phyloP scores from a whole-genome alignment of 306 rosid species.

The cucumber (Cucumis sativus) region Cucumber_9930_V3 NC_026657.2:24981501-24982000 shows the following conservation, averaged over 20 bases:
- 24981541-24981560: slow-evolving; percentile 70
- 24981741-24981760: not conserved
- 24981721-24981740: not conserved
- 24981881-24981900: not conserved
- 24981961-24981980: not conserved
- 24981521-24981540: slow-evolving; percentile 48
- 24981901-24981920: not conserved
- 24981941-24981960: not conserved
- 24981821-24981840: not conserved
- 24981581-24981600: slow-evolving; percentile 13
- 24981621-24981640: not conserved
- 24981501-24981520: slow-evolving; percentile 49
- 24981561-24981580: slow-evolving; percentile 55
- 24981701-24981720: not conserved
- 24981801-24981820: not conserved
- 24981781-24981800: not conserved
- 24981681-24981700: not conserved
- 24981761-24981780: not conserved
- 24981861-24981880: not conserved
- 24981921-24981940: not conserved
- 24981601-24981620: not conserved
- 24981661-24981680: not conserved
- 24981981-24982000: not conserved
- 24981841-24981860: not conserved
- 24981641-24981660: not conserved